These are phyloP conservation scores for Hyaloscypha finlandica DNA, from an alignment of 495 filamentous ascomycete species.

Conservation along the genomic window DNA sequence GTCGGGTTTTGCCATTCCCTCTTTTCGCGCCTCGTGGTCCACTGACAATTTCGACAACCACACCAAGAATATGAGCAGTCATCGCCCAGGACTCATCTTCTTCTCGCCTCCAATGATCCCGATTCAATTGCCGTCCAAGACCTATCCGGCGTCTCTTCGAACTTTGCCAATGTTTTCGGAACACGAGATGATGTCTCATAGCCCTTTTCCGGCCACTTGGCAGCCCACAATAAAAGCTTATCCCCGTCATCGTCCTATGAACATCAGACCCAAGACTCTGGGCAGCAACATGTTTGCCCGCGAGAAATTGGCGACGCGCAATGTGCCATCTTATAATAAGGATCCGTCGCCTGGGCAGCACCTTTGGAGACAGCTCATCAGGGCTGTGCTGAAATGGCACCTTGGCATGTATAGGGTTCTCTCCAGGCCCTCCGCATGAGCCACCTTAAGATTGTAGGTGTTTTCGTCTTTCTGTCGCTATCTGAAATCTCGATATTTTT, in stretches of 20 bases:
- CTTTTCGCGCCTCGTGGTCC: no score
- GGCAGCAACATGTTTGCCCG: constrained; percentile 12
- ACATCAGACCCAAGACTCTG: constrained; percentile 10
- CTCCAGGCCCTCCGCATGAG: not conserved
- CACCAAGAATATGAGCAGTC: no score
- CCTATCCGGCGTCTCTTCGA: not conserved
- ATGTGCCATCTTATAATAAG: constrained; percentile 13
- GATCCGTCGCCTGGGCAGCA: constrained; percentile 5
- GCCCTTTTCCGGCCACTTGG: constrained; percentile 10
- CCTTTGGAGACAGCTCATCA: constrained; percentile 10
- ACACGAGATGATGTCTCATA: constrained; percentile 17
- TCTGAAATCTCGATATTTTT: not conserved
- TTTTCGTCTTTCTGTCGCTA: not conserved
- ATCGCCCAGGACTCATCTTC: no score
- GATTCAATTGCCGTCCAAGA: no score
- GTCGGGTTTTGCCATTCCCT: no score
- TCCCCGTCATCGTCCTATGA: constrained; percentile 9
- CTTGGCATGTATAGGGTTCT: constrained; percentile 11
- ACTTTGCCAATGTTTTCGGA: constrained; percentile 19
- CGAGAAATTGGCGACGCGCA: constrained; percentile 16
- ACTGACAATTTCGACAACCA: no score
- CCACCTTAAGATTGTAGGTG: constrained; percentile 11
- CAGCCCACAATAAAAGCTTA: constrained; percentile 13
- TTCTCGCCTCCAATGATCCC: no score
- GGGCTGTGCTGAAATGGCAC: constrained; percentile 18